A percentile compares a stretch with the other conserved stretches of the same genome.
phyloP scores from a whole-genome alignment of 2,329 filamentous ascomycete genomes.

The Capronia americana region DNA sequence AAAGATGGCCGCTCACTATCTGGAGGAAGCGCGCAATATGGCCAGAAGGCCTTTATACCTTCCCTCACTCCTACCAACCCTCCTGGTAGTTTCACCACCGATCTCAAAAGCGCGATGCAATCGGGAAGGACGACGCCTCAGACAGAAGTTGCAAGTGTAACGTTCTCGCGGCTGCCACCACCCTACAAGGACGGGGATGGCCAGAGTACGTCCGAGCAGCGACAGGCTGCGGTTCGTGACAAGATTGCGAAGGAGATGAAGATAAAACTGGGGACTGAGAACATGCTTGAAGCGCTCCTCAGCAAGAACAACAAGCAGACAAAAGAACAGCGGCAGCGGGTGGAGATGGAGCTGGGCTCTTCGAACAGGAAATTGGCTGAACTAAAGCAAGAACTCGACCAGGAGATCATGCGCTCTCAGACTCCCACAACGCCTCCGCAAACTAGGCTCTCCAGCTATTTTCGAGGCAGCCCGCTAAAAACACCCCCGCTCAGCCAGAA shows the following conservation, averaged over 20 bases:
- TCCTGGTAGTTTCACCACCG: slow-evolving; percentile 86
- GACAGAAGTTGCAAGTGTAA: slow-evolving; percentile 28
- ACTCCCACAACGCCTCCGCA: slow-evolving; percentile 57
- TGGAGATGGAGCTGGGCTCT: slow-evolving; percentile 87
- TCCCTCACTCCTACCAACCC: slow-evolving; percentile 62
- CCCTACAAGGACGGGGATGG: slow-evolving; percentile 66
- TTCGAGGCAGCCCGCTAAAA: slow-evolving; percentile 61
- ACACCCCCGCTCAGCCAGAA: slow-evolving; percentile 55
- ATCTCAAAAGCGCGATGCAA: slow-evolving; percentile 72
- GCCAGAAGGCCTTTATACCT: slow-evolving; percentile 68
- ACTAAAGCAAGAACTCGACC: slow-evolving; percentile 64
- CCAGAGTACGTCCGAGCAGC: slow-evolving; percentile 68
- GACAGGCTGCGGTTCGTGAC: slow-evolving; percentile 77
- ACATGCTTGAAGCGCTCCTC: slow-evolving; percentile 93
- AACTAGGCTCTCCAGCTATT: slow-evolving; percentile 61
- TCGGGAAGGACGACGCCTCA: slow-evolving; percentile 66
- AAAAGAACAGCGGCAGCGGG: slow-evolving; percentile 78
- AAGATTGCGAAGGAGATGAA: slow-evolving; percentile 94
- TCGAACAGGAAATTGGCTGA: slow-evolving; percentile 76
- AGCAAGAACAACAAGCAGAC: slow-evolving; percentile 95
- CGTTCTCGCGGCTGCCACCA: slow-evolving; percentile 25
- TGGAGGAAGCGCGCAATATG: slow-evolving; percentile 66
- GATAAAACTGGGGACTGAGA: slow-evolving; percentile 97
- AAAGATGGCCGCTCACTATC: slow-evolving; percentile 65
- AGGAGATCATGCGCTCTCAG: slow-evolving; percentile 65